Evolutionary conservation across 208 protist species (phyloP), one percentile per base, ranked within the genome.

Genomic region (Balamuthia mandrillaris): DNA sequence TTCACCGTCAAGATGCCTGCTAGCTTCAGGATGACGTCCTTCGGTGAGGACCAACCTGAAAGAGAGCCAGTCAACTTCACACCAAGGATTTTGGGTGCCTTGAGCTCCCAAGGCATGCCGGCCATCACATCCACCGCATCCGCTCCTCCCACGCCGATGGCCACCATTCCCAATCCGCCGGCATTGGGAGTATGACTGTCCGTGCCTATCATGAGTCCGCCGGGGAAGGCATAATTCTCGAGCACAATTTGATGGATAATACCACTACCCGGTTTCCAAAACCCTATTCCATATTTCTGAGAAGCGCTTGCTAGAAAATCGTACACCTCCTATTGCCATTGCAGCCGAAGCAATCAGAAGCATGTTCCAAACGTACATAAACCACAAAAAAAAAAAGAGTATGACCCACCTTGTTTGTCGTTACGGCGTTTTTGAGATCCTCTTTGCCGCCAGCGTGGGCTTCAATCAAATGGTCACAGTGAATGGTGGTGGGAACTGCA

Each of bases 41-140:
- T 96, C 74, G 95, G 87, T 24, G 87, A 47, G 24, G 88, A 63
- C 90, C 90, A 92, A 42, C 83, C 93, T 9, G 52, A 83, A 4
- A 95, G 81, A 41, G 82, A 47, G 65, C 93, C 93, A 35, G 91
- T 96, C 31, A 96, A 88, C 42, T 96, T 88, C n/a, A 96, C 95
- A 88, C 95, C 95, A 82, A 95, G 94, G 60, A 96, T 88, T 72
- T 96, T 96, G 78, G 95, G 95, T 33, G 91, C 75, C 54, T 91
- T 93, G 21, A 95, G 86, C 78, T 96, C 94, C 94, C 93, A 96
- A 39, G 93, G 90, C 14, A 96, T 74, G 75, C 89, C 92, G 18
- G 94, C 95, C 95, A 96, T 96, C 9, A 95, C 95, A 81, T 96
- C 95, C 31, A 96, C 94, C 14, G 94, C 95, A 88, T 96, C 95